Evolutionary conservation across 371 early-diverging fungal genomes (phyloP).

Genomic region (Cokeromyces recurvatus): DNA sequence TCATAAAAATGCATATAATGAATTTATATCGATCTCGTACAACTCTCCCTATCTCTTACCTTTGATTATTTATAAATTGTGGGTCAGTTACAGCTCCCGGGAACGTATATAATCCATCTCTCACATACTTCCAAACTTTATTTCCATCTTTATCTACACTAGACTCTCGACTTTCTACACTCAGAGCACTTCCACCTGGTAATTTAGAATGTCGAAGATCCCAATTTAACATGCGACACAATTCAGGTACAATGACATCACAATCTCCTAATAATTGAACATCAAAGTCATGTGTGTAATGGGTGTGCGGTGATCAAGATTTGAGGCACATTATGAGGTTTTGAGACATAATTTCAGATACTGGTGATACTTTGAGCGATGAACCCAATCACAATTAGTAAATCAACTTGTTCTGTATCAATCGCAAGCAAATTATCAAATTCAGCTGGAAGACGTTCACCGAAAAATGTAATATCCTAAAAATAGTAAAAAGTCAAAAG

Average conservation of each 20-base stretch:
- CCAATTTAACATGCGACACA: constrained; percentile 77
- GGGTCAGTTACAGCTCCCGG: constrained; percentile 39
- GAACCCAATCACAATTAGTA: constrained; percentile 94
- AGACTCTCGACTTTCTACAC: constrained; percentile 23
- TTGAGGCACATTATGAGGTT: constrained; percentile 81
- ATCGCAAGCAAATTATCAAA: constrained; percentile 68
- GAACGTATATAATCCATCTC: constrained; percentile 42
- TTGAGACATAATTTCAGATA: constrained; percentile 82
- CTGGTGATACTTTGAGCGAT: constrained; percentile 93
- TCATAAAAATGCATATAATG: background rate
- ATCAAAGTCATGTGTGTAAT: constrained; percentile 85
- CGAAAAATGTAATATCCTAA: constrained; percentile 91
- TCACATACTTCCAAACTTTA: constrained; percentile 27
- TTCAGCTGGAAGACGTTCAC: constrained; percentile 78
- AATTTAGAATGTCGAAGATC: constrained; percentile 51
- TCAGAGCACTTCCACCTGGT: constrained; percentile 47
- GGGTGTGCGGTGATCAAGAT: constrained; percentile 88
- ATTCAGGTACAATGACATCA: constrained; percentile 78
- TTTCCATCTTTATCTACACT: constrained; percentile 17
- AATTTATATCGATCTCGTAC: background rate
- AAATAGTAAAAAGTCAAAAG: too few species aligned
- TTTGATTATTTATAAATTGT: constrained; percentile 19
- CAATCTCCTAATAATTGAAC: constrained; percentile 85
- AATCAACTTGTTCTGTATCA: constrained; percentile 75
- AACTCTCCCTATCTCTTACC: constrained; percentile 1